Evolutionary conservation across 1,284 basidiomycete genomes (phyloP), one percentile per base, ranked within the genome.

Genomic region (Chalciporus sp.): DNA sequence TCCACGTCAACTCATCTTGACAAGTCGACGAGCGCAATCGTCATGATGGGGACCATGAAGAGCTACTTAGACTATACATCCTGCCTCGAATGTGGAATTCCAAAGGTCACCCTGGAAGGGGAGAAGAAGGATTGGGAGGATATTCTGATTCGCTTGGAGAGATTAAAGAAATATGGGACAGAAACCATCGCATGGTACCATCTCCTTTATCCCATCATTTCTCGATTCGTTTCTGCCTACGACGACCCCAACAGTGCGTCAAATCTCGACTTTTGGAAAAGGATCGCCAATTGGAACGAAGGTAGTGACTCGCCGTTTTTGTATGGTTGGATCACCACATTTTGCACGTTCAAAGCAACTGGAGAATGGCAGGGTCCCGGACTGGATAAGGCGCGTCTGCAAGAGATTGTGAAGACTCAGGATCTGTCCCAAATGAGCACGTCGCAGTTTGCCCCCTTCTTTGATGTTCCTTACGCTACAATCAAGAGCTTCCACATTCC

Each of bases 1-100:
- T 67, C 72, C 2, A 79, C 76, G 0, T 77, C 70, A 4, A 78
- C 76, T 0, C 7, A 26, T 1, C 70, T 64, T 17, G 81, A 82
- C 48, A 73, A 62, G 3, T 68, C 71, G 8, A 63, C 75, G 9
- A 67, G 63, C 42, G 64, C 75, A 1, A 66, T 75, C 6, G 53
- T 74, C n/a, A 71, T 76, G 73, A 76, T 79, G 75, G 60, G 72
- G 2, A 74, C 71, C 2, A 57, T 77, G 56, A 73, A 75, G 17
- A 39, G 60, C 56, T 78, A 75, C 55, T 78, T 78, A 56, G 41
- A 51, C 5, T 75, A 67, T 55, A 57, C 19, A 8, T 58, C 69
- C 39, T 9, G 10, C 0, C 52, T 70, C 9, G 27, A 41, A 7
- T 78, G 77, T 47, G 77, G 79, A 0, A 73, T 80, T 11, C 77